Conservation (phyloP, 352 stramenopile genomes). For the Pilasporangium apinafurcum region DNA sequence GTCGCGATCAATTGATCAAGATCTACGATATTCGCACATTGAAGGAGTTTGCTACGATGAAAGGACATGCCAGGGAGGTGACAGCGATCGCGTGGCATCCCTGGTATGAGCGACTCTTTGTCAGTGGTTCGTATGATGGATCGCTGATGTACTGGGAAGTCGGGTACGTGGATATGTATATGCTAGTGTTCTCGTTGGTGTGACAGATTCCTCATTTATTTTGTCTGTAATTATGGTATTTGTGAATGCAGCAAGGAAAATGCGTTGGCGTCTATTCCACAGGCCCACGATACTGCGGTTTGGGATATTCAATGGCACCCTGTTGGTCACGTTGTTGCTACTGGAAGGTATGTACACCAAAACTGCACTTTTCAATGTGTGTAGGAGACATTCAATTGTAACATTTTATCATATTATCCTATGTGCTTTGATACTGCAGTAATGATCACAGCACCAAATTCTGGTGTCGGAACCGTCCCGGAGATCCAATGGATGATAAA, state of each 20-base stretch:
- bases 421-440: slow-evolving; percentile 14
- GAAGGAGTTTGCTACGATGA: slow-evolving; percentile 93
- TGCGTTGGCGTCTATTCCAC: slow-evolving; percentile 75
- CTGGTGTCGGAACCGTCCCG: slow-evolving; percentile 94
- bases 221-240: background rate
- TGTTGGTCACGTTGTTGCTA: slow-evolving; percentile 93
- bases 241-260: slow-evolving; percentile 58
- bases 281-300: slow-evolving; percentile 96
- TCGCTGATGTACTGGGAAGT: slow-evolving; percentile 98
- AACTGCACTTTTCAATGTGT: background rate
- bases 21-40: slow-evolving; percentile 98
- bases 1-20: slow-evolving; percentile 97
- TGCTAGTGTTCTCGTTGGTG: slow-evolving; percentile 5
- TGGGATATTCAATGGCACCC: slow-evolving; percentile 99
- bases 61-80: slow-evolving; percentile 95
- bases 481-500: slow-evolving; percentile 87
- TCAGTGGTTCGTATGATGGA: slow-evolving; percentile 96
- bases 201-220: slow-evolving; percentile 14
- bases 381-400: too few species aligned
- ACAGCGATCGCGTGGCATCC: slow-evolving; percentile 97
- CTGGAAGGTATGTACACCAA: slow-evolving; percentile 57
- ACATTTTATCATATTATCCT: slow-evolving; percentile 1
- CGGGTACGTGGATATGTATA: slow-evolving; percentile 40
- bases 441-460: slow-evolving; percentile 98
- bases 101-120: slow-evolving; percentile 94